Base-by-base conservation (phyloP, 2,329 filamentous ascomycete genomes). In the Stagonosporopsis chrysanthemi region DNA sequence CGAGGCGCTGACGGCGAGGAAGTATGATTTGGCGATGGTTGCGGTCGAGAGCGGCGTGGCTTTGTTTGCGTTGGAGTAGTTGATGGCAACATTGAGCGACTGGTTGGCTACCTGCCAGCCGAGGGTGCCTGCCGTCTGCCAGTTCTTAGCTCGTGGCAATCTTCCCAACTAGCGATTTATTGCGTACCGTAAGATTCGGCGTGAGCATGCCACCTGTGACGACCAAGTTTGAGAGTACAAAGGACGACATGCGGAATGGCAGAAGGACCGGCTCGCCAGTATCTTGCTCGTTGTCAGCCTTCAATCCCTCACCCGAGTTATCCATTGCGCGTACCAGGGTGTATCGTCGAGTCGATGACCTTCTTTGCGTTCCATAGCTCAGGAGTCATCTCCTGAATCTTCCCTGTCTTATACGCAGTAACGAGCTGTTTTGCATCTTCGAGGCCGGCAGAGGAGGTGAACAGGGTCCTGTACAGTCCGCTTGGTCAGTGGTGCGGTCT, bases 181-280 rank as follows among this genome's bases (percentile, higher is more conserved):
- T 50, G 61, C 82, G 60, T 82, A 91, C 88, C 69, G 85, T 82
- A 23, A 98, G 85, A 9, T 90, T 90, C 3, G 95, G 95, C 50
- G 94, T 95, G 53, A 99, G 89, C 95, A 99, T 99, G 70, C 95
- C 95, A 6, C 88, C 94, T 42, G 95, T 99, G 60, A 98, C 94
- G 56, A 98, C 83, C 75, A 99, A 80, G 78, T 99, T 99, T 63
- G 93, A 93, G 52, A 98, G 79, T 52, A 96, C 92, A 75, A 95
- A 99, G 79, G 86, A 90, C 48, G 94, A 98, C 95, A 99, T 99
- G 75, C 95, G 91, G 76, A 98, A 98, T 19, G 95, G 95, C 17
- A 99, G 84, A 69, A 98, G 86, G 62, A 99, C 93, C 44, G 94
- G 89, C 75, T 93, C 83, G 65, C 95, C 95, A 17, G 93, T 98